A percentile compares a stretch with the other conserved stretches of the same genome.
phyloP scores from a whole-genome alignment of 257 asterid genomes.

The Capsicum pubescens region DNA sequence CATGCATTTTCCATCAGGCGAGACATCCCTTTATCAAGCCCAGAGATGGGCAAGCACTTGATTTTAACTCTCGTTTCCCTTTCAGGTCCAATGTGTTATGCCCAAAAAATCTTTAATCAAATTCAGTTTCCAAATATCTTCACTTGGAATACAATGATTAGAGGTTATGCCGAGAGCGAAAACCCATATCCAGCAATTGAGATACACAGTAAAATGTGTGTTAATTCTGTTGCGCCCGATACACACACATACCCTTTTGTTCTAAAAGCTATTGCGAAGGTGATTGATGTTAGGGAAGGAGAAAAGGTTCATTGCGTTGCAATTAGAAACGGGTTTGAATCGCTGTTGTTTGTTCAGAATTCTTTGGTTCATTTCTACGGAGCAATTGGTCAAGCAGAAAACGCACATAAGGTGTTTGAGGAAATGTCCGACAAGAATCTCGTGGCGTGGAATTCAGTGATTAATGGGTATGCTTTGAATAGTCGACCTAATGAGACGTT shows the following conservation, averaged over 20 bases:
- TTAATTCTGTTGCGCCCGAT: slow-evolving; percentile 50
- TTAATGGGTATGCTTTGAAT: slow-evolving; percentile 68
- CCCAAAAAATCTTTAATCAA: slow-evolving; percentile 57
- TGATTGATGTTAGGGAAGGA: slow-evolving; percentile 60
- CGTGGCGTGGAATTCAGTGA: slow-evolving; percentile 79
- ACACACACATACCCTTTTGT: slow-evolving; percentile 81
- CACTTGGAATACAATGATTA: slow-evolving; percentile 81
- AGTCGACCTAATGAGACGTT: slow-evolving; percentile 71
- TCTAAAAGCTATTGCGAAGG: slow-evolving; percentile 71
- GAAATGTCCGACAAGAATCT: slow-evolving; percentile 63
- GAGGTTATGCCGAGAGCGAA: slow-evolving; percentile 84
- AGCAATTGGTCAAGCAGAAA: slow-evolving; percentile 60
- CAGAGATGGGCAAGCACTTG: slow-evolving; percentile 71
- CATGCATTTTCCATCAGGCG: slow-evolving; percentile 79
- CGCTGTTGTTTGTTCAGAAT: slow-evolving; percentile 76
- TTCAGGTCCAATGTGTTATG: slow-evolving; percentile 72
- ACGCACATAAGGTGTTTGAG: slow-evolving; percentile 66
- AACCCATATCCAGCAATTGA: slow-evolving; percentile 68
- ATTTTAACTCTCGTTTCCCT: slow-evolving; percentile 60
- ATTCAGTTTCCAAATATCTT: slow-evolving; percentile 66
- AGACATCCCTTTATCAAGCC: slow-evolving; percentile 57
- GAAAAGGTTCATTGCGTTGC: slow-evolving; percentile 68
- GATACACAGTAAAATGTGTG: slow-evolving; percentile 50
- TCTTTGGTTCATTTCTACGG: slow-evolving; percentile 80
- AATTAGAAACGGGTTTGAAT: slow-evolving; percentile 67